phyloP scores from a whole-genome alignment of 768 basidiomycete species.

The Dacryopinax primogenitus region DNA sequence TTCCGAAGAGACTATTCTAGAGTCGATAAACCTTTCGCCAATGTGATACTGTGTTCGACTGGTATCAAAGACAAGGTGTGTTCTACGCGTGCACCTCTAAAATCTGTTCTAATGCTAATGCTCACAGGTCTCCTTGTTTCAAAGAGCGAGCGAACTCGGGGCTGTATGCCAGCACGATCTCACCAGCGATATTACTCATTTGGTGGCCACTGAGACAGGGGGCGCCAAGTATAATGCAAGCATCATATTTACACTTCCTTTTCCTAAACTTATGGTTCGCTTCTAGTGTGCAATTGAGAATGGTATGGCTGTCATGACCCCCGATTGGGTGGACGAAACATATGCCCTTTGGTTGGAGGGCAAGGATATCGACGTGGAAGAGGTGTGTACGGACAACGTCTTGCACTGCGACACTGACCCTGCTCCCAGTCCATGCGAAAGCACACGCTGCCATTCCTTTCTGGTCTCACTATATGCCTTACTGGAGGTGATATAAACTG shows the following conservation, averaged over 20 bases:
- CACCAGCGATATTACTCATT: conserved; percentile 77
- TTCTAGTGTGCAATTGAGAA: conserved; percentile 67
- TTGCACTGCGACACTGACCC: not conserved
- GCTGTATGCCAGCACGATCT: conserved; percentile 56
- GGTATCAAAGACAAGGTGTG: conserved; percentile 65
- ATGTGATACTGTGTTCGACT: conserved; percentile 57
- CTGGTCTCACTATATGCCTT: conserved; percentile 51
- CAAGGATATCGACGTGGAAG: conserved; percentile 56
- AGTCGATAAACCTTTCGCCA: conserved; percentile 35
- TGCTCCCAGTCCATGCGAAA: conserved; percentile 40
- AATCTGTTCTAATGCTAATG: conserved; percentile 9
- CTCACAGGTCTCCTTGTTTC: conserved; percentile 54
- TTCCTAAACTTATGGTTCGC: conserved; percentile 11
- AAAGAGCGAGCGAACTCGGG: conserved; percentile 68
- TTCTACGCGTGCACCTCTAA: conserved; percentile 19
- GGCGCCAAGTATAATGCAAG: conserved; percentile 71
- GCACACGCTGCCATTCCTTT: conserved; percentile 63
- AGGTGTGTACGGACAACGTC: conserved; percentile 33
- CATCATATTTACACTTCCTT: not conserved
- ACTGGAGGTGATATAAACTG: conserved; percentile 56
- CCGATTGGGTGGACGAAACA: conserved; percentile 63
- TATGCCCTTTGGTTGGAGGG: conserved; percentile 66
- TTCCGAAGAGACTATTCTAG: conserved; percentile 18
- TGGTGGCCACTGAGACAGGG: conserved; percentile 68
- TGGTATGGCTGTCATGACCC: conserved; percentile 63